phyloP scores from a whole-genome alignment of 192 early-diverging fungal genomes.

The Coemansia javaensis region DNA sequence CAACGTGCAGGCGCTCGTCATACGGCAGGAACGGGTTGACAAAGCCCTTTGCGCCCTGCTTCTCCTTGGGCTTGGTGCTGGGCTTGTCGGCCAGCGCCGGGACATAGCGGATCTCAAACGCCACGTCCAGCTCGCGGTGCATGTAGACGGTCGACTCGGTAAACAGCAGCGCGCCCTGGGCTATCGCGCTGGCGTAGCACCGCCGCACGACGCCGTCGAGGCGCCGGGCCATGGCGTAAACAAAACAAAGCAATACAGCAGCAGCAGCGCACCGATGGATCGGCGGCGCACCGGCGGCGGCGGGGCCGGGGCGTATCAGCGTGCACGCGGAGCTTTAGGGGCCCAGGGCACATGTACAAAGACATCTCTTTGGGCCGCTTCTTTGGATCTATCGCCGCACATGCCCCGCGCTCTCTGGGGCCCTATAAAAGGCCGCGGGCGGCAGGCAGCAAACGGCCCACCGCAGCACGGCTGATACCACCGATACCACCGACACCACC shows the following conservation, averaged over 20 bases:
- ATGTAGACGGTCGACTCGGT: conserved; percentile 28
- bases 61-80: conserved; percentile 34
- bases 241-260: no score
- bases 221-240: conserved; percentile 1
- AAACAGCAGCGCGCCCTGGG: conserved; percentile 40
- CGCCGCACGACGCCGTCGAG: conserved; percentile 24
- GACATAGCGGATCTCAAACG: conserved; percentile 40
- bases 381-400: no score
- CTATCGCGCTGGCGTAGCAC: conserved; percentile 33
- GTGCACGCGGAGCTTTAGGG: no score
- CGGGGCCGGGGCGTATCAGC: no score
- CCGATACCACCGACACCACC: neutral
- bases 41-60: conserved; percentile 17
- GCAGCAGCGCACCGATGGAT: no score
- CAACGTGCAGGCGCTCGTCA: conserved; percentile 34
- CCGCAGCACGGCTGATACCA: no score
- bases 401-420: neutral
- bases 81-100: conserved; percentile 46
- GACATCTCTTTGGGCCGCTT: no score
- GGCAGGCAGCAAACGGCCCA: neutral
- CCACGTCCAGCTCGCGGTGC: conserved; percentile 24
- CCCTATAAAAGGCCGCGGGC: neutral
- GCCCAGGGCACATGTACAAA: no score
- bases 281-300: no score
- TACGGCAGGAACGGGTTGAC: conserved; percentile 45